A percentile compares a stretch with the other conserved stretches of the same genome.
Conservation (phyloP, 108 stramenopile species). For the Schizochytrium sp. region DNA sequence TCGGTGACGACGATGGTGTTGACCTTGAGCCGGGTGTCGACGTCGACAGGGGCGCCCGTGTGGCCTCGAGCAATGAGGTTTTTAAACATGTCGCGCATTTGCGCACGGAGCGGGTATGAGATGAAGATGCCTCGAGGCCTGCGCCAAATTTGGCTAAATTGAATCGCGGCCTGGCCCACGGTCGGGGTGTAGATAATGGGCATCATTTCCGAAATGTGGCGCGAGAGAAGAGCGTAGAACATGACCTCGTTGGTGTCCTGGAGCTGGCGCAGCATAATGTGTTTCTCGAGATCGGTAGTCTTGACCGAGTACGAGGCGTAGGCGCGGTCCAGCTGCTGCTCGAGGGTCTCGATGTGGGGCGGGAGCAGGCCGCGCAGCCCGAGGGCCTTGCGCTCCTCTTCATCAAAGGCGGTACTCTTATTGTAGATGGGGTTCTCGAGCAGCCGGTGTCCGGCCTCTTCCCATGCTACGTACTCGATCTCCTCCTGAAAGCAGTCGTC, state of each 20-base stretch:
- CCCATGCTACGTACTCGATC: background rate
- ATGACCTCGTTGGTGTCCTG: conserved; percentile 93
- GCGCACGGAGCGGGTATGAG: background rate
- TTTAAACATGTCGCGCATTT: background rate
- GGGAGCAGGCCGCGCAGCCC: conserved; percentile 8
- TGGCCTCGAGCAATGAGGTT: background rate
- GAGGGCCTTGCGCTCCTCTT: background rate
- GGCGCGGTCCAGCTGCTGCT: conserved; percentile 10
- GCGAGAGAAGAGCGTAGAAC: conserved; percentile 84
- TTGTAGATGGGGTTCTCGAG: conserved; percentile 15
- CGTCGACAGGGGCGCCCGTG: background rate
- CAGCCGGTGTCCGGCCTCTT: conserved; percentile 3
- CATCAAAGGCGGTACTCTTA: background rate
- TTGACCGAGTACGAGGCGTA: background rate
- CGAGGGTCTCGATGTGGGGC: background rate
- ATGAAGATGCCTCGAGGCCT: background rate
- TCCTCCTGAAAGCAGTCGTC: background rate
- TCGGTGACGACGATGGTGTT: conserved; percentile 93
- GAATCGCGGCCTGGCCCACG: conserved; percentile 87
- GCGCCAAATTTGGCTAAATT: conserved; percentile 31
- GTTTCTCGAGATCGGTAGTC: conserved; percentile 65
- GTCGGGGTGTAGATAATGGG: conserved; percentile 97
- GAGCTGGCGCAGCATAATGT: conserved; percentile 76
- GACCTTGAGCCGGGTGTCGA: conserved; percentile 50
- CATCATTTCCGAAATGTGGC: conserved; percentile 88